Evolutionary conservation across 805 yeast genomes (phyloP).

Genomic region (Wickerhamomyces ciferrii): DNA sequence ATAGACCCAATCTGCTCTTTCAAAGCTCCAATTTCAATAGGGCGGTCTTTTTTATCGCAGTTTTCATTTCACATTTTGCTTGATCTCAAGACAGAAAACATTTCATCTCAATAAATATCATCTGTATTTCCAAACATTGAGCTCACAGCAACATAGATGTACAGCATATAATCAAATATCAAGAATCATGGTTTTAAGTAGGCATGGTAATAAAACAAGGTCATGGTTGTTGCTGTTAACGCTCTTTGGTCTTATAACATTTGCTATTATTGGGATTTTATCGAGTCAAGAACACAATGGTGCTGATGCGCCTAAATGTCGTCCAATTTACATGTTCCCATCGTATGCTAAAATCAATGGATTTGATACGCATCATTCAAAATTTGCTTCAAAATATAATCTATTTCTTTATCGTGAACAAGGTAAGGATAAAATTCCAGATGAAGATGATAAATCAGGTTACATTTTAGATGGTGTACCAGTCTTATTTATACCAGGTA

Average conservation of each 20-base stretch:
- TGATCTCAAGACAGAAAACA: neutral
- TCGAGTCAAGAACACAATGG: conserved; percentile 21
- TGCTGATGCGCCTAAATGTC: conserved; percentile 51
- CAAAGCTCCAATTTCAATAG: neutral
- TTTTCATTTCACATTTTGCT: neutral
- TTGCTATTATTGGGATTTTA: neutral
- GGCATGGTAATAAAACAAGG: neutral
- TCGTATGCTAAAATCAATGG: conserved; percentile 71
- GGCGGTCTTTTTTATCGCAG: neutral
- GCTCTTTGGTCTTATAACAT: neutral
- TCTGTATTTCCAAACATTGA: no score
- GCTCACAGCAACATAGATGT: neutral
- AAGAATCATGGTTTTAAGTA: neutral
- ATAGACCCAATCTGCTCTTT: no score
- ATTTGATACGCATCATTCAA: conserved; percentile 66
- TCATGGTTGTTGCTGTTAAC: neutral
- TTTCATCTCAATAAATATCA: neutral
- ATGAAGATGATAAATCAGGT: conserved; percentile 27
- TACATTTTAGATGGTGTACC: conserved; percentile 64
- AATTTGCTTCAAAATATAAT: conserved; percentile 77
- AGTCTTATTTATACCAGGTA: conserved; percentile 91
- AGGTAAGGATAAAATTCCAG: conserved; percentile 55
- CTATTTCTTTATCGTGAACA: conserved; percentile 84
- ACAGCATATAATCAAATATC: neutral
- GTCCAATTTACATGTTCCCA: conserved; percentile 75